Base-by-base conservation (phyloP, 1,284 basidiomycete genomes). In the Tylopilus sp. region DNA sequence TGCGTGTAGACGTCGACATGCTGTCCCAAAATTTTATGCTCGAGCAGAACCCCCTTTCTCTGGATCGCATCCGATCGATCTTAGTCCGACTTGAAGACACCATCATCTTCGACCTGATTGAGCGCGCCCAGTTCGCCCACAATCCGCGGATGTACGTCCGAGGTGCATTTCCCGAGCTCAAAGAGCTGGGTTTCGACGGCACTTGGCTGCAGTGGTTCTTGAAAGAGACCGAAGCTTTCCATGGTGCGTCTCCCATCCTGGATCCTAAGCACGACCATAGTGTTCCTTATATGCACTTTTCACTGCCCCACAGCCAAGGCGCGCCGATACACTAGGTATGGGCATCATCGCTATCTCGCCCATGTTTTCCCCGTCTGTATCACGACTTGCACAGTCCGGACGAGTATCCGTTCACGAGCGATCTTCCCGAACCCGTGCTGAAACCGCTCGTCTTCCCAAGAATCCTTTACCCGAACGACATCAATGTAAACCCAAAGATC, bases 201-300 rank as follows among this genome's bases (percentile, higher is more conserved):
- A 90, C 84, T 52, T 98, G 94, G 93, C 76, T 99, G 1, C 90
- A 96, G 50, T 99, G 97, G 97, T 94, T 99, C 71, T 74, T 99
- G 69, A 87, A 87, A 60, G 95, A 98, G 72, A 97, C 79, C 0
- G 97, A 99, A 73, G 76, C 77, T 2, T 94, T 96, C 68, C 96
- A 99, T 72, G 93, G 95, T 92, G 57, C 56, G 89, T 73, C 30
- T 18, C 19, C 19, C 12, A 39, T 35, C 12, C 15, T 23, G 15
- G n/a, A 12, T 10, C 11, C 49, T 48, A 41, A 46, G 28, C 45
- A 42, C 44, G 34, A 37, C 28, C 6, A 6, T 3, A 23, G 21
- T 19, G 4, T 8, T 10, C 6, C 38, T 16, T 25, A 40, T 19
- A 11, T 35, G 26, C 44, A 41, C 44, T 28, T 2, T 9, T 7